Conservation (phyloP, 768 basidiomycete species). For the Suillus decipiens region DNA sequence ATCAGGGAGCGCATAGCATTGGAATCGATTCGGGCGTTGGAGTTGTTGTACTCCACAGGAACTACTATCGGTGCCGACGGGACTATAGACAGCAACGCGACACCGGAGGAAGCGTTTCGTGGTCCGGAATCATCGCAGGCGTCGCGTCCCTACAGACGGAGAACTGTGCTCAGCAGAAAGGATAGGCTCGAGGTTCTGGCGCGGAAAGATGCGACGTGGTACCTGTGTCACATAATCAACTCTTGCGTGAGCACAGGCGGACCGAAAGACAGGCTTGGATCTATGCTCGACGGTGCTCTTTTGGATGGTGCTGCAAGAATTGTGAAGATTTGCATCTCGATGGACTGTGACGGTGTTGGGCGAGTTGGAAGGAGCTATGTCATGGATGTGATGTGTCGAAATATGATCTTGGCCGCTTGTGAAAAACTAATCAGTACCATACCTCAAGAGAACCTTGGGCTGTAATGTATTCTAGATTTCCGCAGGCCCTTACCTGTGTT, state of each 20-base stretch:
- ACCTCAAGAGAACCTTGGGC: background rate
- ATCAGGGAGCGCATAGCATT: conserved; percentile 28
- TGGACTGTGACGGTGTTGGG: conserved; percentile 3
- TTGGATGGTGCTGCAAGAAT: conserved; percentile 28
- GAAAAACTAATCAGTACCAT: conserved; percentile 21
- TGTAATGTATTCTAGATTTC: background rate
- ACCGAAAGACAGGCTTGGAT: background rate
- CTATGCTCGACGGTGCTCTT: conserved; percentile 18
- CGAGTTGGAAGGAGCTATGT: background rate
- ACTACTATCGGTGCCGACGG: background rate
- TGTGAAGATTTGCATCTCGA: conserved; percentile 12
- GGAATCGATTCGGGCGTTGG: conserved; percentile 29
- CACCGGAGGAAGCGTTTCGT: background rate
- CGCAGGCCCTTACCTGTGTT: too few relatives aligned
- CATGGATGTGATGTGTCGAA: conserved; percentile 24
- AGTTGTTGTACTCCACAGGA: conserved; percentile 17
- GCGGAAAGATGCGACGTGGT: conserved; percentile 29
- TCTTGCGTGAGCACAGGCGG: conserved; percentile 14
- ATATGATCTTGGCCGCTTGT: conserved; percentile 31
- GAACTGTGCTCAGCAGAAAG: conserved; percentile 15
- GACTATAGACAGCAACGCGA: conserved; percentile 8
- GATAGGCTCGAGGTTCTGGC: conserved; percentile 26
- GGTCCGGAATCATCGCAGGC: background rate
- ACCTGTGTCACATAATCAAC: conserved; percentile 28
- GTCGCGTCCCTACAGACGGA: conserved; percentile 2